Evolutionary conservation across 1,284 basidiomycete species (phyloP), one percentile per base, ranked within the genome.

Genomic region (Tylopilus sp.): DNA sequence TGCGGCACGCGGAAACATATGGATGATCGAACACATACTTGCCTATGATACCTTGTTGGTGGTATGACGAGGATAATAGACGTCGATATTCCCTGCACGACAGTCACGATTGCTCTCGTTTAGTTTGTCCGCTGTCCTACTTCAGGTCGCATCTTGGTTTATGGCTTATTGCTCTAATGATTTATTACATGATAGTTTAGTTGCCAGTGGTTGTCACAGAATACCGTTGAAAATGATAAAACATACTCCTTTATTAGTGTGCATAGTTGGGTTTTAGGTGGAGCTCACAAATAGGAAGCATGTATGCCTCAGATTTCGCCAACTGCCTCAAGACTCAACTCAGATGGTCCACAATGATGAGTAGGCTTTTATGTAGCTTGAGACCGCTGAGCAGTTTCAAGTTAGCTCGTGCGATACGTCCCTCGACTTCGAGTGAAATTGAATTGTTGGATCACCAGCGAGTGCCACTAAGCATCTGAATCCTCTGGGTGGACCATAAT

Each of bases 41-140:
- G 61, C 52, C 66, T 53, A 58, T 18, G 70, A 77, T 77, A 74
- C 66, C 71, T 58, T 38, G n/a, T 58, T 52, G 57, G 53, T 47
- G 67, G 69, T 63, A 75, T 63, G 61, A 70, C 51, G 58, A 38
- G 56, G 57, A 56, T 63, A 26, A 47, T 59, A 57, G 58, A 62
- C 57, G 63, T 64, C 41, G 69, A 58, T 60, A 57, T 55, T 49
- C 41, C 57, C 29, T 62, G 60, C 44, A 53, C 24, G 53, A 39
- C 33, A 39, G 51, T 60, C 53, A 58, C 36, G 63, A 57, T 56
- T 38, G 36, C 13, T 26, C n/a, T 24, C n/a, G n/a, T 22, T 57
- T 10, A 26, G n/a, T 36, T 26, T 58, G 8, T 47, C 33, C 10
- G 64, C 62, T 67, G 51, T 67, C 63, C 56, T 57, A 72, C 62